Base-by-base conservation (phyloP, 192 early-diverging fungal species). In the Backusella tuberculispora region DNA sequence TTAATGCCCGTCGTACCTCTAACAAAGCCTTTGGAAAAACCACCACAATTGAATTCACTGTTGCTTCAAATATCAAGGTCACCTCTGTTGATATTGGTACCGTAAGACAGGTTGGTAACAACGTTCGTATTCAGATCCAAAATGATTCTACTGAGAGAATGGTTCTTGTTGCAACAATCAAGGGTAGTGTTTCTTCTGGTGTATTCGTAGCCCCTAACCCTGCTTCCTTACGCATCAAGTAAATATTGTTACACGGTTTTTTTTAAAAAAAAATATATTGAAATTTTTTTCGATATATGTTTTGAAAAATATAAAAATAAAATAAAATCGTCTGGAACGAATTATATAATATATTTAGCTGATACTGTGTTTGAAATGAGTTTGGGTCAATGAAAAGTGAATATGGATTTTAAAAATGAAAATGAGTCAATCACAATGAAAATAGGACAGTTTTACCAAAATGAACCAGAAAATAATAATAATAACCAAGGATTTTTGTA, bases 1-100 rank as follows among this genome's bases (percentile, higher is more conserved):
- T 78, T 21, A 78, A 73, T 68, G 76, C 76, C 24, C 76, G 76
- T 24, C 76, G 76, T 37, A 21, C 38, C 24, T 29, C 48, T 26
- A 68, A 14, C 6, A 19, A 9, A 12, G 71, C 76, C 12, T 78
- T 78, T 9, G 64, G 65, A 15, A 47, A 64, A 5, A 17, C 19
- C 14, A 41, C 68, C 6, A 71, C 72, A 13, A 65, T 78, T 7
- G 40, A 67, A 45, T 78, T 78, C 53, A 77, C 14, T 47, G 10
- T 56, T 24, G 14, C 64, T 42, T 12, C 56, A 6, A 43, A 72
- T 12, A 17, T 73, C 13, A 69, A 21, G n/a, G 44, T 78, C 13
- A 73, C 45, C 4, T 29, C 43, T n/a, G 71, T 60, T 10, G 41
- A 41, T 43, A 34, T 56, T 34, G 76, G 71, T 34, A 46, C 29